Conservation (phyloP, 1,139 yeast genomes). For the Blastobotrys petasosporus region DNA sequence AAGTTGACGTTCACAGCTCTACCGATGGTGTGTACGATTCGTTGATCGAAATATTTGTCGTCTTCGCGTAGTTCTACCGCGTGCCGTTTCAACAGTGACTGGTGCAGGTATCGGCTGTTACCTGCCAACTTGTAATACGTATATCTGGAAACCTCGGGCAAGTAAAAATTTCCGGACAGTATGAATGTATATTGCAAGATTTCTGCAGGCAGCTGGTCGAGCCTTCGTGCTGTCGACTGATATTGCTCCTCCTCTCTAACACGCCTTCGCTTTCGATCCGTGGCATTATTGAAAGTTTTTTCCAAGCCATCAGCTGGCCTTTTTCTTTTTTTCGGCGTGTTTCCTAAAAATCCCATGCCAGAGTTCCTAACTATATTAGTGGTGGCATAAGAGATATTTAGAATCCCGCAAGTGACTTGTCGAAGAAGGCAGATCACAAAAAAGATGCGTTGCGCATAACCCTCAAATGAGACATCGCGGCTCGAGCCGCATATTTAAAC, state of each 20-base stretch:
- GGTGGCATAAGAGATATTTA: no score
- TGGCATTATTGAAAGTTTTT: not conserved
- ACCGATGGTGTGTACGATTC: no score
- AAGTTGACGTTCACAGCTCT: slow-evolving; percentile 8
- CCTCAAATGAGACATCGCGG: no score
- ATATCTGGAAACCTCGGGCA: slow-evolving; percentile 13
- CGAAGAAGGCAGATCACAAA: no score
- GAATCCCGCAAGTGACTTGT: no score
- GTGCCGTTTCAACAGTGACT: slow-evolving; percentile 7
- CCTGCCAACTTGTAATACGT: slow-evolving; percentile 11
- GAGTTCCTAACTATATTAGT: not conserved
- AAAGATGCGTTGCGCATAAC: no score
- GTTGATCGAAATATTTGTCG: not conserved
- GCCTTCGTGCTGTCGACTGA: slow-evolving; percentile 1
- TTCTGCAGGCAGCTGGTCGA: slow-evolving; percentile 19
- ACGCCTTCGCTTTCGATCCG: not conserved
- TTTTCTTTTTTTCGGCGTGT: slow-evolving; percentile 1
- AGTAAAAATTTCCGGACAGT: slow-evolving; percentile 13
- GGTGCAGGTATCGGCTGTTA: slow-evolving; percentile 3
- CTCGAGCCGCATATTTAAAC: no score
- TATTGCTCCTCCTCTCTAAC: not conserved
- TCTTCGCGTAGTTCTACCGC: slow-evolving; percentile 1
- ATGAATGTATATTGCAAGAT: slow-evolving; percentile 18
- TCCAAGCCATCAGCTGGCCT: not conserved
- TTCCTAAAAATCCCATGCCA: slow-evolving; percentile 10